Percentiles rank a stretch among this genome's conserved stretches.
These are phyloP conservation scores for Arthromyces matolae DNA, from an alignment of 768 basidiomycete species.

Conservation along the genomic window DNA sequence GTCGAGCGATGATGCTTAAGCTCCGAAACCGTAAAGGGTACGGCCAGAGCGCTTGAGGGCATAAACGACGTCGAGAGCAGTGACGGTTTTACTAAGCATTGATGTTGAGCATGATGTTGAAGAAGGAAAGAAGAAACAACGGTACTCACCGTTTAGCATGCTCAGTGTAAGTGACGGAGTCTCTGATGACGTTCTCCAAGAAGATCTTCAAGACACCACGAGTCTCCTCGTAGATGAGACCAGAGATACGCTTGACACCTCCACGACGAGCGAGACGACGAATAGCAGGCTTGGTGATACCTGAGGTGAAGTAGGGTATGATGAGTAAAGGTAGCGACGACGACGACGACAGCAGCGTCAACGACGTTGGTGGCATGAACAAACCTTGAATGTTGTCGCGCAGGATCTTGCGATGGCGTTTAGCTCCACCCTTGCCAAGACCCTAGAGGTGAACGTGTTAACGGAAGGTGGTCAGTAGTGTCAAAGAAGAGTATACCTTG, in stretches of 20 bases:
- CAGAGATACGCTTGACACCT: conserved; percentile 89
- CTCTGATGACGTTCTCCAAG: conserved; percentile 83
- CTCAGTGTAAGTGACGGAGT: conserved; percentile 91
- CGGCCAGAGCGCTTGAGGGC: conserved; percentile 70
- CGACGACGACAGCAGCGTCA: not conserved
- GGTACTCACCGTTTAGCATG: conserved; percentile 66
- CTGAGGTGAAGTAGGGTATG: conserved; percentile 24
- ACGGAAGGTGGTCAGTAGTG: not conserved
- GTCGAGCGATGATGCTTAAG: conserved; percentile 28
- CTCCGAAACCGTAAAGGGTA: conserved; percentile 80
- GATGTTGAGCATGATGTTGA: not conserved
- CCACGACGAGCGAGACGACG: conserved; percentile 89
- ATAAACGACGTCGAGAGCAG: conserved; percentile 82
- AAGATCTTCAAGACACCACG: conserved; percentile 90
- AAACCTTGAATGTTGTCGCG: conserved; percentile 68
- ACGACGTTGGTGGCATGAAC: conserved; percentile 5
- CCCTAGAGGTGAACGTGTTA: conserved; percentile 35
- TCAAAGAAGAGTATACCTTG: conserved; percentile 38
- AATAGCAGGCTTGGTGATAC: conserved; percentile 79
- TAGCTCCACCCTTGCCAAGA: conserved; percentile 82
- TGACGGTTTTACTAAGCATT: conserved; percentile 58
- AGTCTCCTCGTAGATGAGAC: conserved; percentile 88
- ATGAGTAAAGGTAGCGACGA: no score
- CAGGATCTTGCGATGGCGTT: conserved; percentile 82
- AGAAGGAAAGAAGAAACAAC: not conserved